Evolutionary conservation across 495 filamentous ascomycete genomes (phyloP), one percentile per base, ranked within the genome.

Genomic region (Penicillium herquei): DNA sequence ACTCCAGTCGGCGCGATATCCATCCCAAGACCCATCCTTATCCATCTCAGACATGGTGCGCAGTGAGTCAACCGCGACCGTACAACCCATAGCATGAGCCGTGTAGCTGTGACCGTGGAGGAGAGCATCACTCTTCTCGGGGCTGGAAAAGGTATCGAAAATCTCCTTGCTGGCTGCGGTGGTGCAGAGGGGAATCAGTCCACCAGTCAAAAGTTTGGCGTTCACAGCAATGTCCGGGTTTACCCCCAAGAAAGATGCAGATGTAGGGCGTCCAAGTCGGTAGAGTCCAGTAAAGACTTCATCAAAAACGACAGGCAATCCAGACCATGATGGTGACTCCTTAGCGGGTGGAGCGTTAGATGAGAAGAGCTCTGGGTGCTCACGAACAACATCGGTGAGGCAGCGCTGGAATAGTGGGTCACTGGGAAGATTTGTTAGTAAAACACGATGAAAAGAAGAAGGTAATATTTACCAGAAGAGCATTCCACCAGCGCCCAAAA

Each of bases 71-170:
- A 81, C 71, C 0, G 87, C 89, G 11, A 91, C 87, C 12, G 83
- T 79, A 58, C 89, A 92, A 1, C 89, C 89, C 8, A 91, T 78
- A 0, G 89, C 75, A 65, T 92, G 88, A 3, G 88, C 89, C 0
- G 89, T 92, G 60, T 92, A 92, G 62, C 87, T 90, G 69, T 92
- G 88, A 0, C 88, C 89, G 59, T 92, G 89, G 34, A 92, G 75
- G 34, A 92, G 68, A 0, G 88, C 88, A 54, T 89, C 85, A 11
- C 78, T 79, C 72, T 90, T 91, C 37, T 88, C 80, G 0, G 77
- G 75, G 30, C 83, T 82, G 3, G 81, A 68, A 57, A 91, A 91
- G 2, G 84, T 80, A n/a, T 81, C 56, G 62, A 89, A 92, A 46
- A 92, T 86, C 47, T 80, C 81, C 48, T 89, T 71, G 56, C 85